phyloP scores from a whole-genome alignment of 2,329 filamentous ascomycete species.

The Phaeophleospora eucalypticola region DNA sequence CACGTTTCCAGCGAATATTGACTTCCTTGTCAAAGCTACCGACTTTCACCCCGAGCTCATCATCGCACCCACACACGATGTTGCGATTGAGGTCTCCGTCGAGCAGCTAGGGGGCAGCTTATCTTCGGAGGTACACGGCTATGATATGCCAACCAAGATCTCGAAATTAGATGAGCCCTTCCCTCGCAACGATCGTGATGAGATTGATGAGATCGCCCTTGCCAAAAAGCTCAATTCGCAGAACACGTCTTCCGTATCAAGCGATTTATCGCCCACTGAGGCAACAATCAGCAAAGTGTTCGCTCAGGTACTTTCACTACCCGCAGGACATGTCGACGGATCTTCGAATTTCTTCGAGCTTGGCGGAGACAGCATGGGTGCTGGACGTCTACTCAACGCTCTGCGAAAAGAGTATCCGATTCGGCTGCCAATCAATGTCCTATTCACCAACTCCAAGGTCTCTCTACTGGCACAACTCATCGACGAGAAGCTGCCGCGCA shows the following conservation, averaged over 20 bases:
- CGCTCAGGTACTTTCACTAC: conserved; percentile 43
- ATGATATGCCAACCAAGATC: conserved; percentile 28
- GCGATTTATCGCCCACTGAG: conserved; percentile 29
- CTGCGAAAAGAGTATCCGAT: conserved; percentile 50
- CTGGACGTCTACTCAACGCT: conserved; percentile 50
- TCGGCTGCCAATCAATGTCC: conserved; percentile 48
- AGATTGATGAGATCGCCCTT: conserved; percentile 21
- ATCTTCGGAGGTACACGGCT: conserved; percentile 23
- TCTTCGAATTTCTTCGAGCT: conserved; percentile 51
- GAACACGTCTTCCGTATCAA: background rate
- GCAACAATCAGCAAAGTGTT: conserved; percentile 45
- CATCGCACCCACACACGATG: conserved; percentile 27
- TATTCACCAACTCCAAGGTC: conserved; percentile 50
- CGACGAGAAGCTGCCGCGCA: conserved; percentile 28
- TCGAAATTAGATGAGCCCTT: conserved; percentile 27
- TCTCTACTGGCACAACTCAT: conserved; percentile 38
- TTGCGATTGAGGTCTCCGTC: conserved; percentile 4
- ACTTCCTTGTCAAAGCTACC: conserved; percentile 29
- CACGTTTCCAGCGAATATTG: conserved; percentile 19
- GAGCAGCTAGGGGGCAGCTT: conserved; percentile 19
- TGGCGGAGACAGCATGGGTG: conserved; percentile 53
- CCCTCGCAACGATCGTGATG: conserved; percentile 16
- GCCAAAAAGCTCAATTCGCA: conserved; percentile 10
- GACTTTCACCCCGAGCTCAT: conserved; percentile 33
- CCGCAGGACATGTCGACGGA: conserved; percentile 37